A percentile compares a stretch with the other conserved stretches of the same genome.
Conservation (phyloP, 805 yeast species). For the Candida takata region DNA sequence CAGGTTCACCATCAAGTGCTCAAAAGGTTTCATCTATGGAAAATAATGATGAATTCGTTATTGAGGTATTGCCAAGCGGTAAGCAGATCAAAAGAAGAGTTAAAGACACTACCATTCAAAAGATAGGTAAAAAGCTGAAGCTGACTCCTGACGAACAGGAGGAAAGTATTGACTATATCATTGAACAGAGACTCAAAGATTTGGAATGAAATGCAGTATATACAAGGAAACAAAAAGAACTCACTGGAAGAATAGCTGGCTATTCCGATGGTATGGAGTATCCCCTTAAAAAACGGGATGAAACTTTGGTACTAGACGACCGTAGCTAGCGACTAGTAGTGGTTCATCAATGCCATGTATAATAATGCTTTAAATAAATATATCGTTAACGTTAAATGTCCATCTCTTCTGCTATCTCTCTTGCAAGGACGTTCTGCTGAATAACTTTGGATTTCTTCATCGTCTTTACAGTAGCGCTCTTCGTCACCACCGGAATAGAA, state of each 20-base stretch:
- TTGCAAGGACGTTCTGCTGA: conserved; percentile 10
- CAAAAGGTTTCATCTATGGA: conserved; percentile 21
- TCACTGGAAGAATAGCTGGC: conserved; percentile 5
- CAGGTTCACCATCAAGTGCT: conserved; percentile 36
- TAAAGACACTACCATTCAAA: conserved; percentile 22
- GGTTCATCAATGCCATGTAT: too few relatives aligned
- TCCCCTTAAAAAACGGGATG: too few relatives aligned
- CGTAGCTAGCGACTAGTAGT: too few relatives aligned
- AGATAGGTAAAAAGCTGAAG: conserved; percentile 33
- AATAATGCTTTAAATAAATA: background rate
- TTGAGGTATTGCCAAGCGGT: conserved; percentile 71
- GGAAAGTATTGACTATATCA: conserved; percentile 47
- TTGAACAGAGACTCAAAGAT: conserved; percentile 39
- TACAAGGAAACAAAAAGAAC: background rate
- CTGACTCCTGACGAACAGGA: conserved; percentile 25
- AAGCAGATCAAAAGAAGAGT: conserved; percentile 42
- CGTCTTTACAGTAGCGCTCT: background rate
- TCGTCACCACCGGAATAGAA: background rate
- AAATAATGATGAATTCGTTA: conserved; percentile 30
- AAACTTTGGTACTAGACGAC: too few relatives aligned
- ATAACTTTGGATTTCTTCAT: conserved; percentile 11
- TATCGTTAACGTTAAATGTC: conserved; percentile 1
- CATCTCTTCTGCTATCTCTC: conserved; percentile 18
- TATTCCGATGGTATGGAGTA: conserved; percentile 2
- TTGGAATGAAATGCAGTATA: conserved; percentile 19